phyloP scores from a whole-genome alignment of 352 stramenopile species.

The Phytophthora meadii region DNA sequence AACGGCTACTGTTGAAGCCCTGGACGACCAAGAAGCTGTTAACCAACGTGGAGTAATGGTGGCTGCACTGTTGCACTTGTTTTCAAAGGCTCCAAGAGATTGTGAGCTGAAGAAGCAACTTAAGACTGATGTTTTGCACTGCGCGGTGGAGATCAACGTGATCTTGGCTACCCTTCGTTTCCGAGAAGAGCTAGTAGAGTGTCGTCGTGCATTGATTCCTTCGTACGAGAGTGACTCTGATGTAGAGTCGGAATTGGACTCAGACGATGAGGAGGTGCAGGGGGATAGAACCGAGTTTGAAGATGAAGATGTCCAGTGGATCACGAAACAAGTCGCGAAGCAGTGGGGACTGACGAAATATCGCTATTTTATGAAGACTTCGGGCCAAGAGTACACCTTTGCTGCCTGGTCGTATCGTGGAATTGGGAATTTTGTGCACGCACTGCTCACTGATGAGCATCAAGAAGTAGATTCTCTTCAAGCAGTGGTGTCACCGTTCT shows the following conservation, averaged over 20 bases:
- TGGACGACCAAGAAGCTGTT: conserved; percentile 24
- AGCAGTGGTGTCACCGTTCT: conserved; percentile 43
- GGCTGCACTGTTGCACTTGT: conserved; percentile 48
- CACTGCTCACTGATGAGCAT: conserved; percentile 34
- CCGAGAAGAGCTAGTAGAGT: conserved; percentile 57
- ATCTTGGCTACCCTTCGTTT: conserved; percentile 64
- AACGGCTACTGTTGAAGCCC: conserved; percentile 3
- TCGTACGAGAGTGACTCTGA: conserved; percentile 45
- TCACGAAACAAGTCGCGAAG: conserved; percentile 35
- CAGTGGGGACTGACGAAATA: conserved; percentile 44
- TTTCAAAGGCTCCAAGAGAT: conserved; percentile 24
- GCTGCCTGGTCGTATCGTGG: conserved; percentile 63
- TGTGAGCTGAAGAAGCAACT: conserved; percentile 29
- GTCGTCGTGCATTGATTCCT: conserved; percentile 47
- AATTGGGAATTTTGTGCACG: conserved; percentile 47
- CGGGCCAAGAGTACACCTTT: conserved; percentile 64
- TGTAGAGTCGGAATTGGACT: conserved; percentile 32
- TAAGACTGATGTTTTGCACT: conserved; percentile 33
- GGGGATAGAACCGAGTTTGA: conserved; percentile 20
- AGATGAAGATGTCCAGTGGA: conserved; percentile 42
- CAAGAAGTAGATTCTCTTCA: conserved; percentile 14
- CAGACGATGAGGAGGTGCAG: conserved; percentile 30
- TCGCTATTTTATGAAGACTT: conserved; percentile 60
- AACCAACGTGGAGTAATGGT: conserved; percentile 40
- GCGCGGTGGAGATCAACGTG: conserved; percentile 42